phyloP scores from a whole-genome alignment of 148 eudicot genomes.

The Talinum fruticosum region DNA sequence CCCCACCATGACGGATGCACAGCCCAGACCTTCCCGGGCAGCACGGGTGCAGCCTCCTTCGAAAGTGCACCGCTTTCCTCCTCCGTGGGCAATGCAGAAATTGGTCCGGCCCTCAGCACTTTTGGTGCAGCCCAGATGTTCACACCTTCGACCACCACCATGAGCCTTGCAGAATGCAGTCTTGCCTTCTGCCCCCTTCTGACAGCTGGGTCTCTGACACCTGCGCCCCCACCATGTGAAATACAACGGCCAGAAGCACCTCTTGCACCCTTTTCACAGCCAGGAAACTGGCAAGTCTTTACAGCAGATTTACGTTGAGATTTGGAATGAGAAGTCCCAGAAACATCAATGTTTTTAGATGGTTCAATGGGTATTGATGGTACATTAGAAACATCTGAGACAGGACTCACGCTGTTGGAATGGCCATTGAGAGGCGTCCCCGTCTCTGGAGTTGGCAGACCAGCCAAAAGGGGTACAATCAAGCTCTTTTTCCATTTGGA shows the following conservation, averaged over 20 bases:
- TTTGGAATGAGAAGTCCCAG: conserved; percentile 16
- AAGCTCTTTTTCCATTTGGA: conserved; percentile 55
- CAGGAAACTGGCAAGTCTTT: conserved; percentile 53
- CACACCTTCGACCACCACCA: conserved; percentile 75
- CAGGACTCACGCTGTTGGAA: conserved; percentile 10
- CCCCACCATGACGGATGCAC: conserved; percentile 85
- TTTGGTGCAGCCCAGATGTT: conserved; percentile 61
- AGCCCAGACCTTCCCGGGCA: conserved; percentile 69
- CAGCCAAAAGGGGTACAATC: conserved; percentile 32
- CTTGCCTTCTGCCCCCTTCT: conserved; percentile 78
- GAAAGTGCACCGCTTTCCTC: conserved; percentile 63
- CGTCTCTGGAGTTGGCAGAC: conserved; percentile 14
- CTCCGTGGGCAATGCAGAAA: conserved; percentile 75
- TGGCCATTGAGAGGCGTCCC: not conserved
- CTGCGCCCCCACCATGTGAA: conserved; percentile 77
- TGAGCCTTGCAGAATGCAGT: conserved; percentile 75
- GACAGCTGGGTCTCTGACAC: conserved; percentile 57
- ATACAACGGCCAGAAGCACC: conserved; percentile 79
- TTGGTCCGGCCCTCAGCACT: conserved; percentile 81
- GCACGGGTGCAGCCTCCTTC: conserved; percentile 58
- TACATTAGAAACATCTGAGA: conserved; percentile 4
- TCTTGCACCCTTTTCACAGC: conserved; percentile 66
- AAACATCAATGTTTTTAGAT: conserved; percentile 17
- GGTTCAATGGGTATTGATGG: conserved; percentile 9
- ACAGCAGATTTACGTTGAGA: conserved; percentile 36